These are phyloP conservation scores for Daldinia loculata DNA, from an alignment of 495 filamentous ascomycete genomes.

Conservation along the genomic window DNA sequence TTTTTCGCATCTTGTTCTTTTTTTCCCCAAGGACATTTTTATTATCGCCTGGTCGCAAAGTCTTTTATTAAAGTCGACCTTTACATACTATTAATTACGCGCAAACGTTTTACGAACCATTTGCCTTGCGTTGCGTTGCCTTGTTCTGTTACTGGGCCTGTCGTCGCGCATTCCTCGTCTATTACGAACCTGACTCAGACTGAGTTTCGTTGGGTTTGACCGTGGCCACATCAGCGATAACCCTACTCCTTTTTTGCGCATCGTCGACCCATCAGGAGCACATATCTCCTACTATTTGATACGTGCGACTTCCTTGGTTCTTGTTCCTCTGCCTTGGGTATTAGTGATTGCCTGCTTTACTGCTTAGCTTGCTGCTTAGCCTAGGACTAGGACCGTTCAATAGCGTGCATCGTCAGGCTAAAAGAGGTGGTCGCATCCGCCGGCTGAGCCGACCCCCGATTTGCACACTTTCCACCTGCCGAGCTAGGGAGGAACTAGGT, in stretches of 20 bases:
- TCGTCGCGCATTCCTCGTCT: slow-evolving; percentile 36
- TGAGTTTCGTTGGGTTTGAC: slow-evolving; percentile 48
- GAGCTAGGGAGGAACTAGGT: slow-evolving; percentile 28
- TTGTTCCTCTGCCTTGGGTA: slow-evolving; percentile 27
- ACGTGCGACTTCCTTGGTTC: slow-evolving; percentile 35
- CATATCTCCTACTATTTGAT: slow-evolving; percentile 21
- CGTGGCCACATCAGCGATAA: slow-evolving; percentile 46
- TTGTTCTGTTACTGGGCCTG: slow-evolving; percentile 8
- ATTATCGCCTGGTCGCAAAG: slow-evolving; percentile 45
- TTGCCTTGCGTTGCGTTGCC: slow-evolving; percentile 37
- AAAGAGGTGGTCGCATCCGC: slow-evolving; percentile 36
- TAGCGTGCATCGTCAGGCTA: slow-evolving; percentile 30
- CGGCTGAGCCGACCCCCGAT: slow-evolving; percentile 45
- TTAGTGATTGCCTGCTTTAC: slow-evolving; percentile 21
- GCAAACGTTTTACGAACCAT: slow-evolving; percentile 29
- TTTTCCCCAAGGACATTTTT: slow-evolving; percentile 23
- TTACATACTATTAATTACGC: slow-evolving; percentile 32
- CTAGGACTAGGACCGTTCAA: slow-evolving; percentile 32
- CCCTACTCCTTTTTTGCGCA: slow-evolving; percentile 43
- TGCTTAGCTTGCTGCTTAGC: slow-evolving; percentile 18
- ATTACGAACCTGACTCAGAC: slow-evolving; percentile 45
- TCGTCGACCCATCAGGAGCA: slow-evolving; percentile 38
- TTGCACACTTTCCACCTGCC: slow-evolving; percentile 37
- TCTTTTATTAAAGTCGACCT: slow-evolving; percentile 22
- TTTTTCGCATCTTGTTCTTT: slow-evolving; percentile 25